A percentile compares a stretch with the other conserved stretches of the same genome.
Conservation (phyloP, 2,329 filamentous ascomycete genomes). For the Albophoma yamanashiensis region DNA sequence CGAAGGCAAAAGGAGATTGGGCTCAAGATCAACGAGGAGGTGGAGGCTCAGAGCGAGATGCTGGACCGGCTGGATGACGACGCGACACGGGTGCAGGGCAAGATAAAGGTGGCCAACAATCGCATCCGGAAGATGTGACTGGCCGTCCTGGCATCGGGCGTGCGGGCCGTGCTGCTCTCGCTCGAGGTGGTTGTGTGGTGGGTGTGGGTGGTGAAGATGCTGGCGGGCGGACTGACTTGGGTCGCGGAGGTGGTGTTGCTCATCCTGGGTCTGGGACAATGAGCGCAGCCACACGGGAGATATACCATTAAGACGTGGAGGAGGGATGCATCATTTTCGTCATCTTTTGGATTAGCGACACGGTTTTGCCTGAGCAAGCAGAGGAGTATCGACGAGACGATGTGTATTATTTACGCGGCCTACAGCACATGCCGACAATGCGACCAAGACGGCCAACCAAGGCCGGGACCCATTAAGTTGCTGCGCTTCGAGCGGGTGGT, state of each 20-base stretch:
- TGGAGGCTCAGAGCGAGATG: conserved; percentile 61
- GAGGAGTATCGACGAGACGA: not conserved
- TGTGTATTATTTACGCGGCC: not conserved
- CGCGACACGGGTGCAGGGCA: conserved; percentile 52
- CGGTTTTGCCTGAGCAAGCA: not conserved
- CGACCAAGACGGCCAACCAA: not conserved
- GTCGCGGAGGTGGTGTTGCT: conserved; percentile 14
- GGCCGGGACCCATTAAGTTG: too few relatives aligned
- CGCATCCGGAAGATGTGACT: conserved; percentile 55
- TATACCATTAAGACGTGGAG: not conserved
- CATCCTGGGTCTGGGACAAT: conserved; percentile 8
- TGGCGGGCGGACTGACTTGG: conserved; percentile 16
- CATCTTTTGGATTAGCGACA: not conserved
- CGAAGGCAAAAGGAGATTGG: conserved; percentile 69
- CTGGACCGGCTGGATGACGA: conserved; percentile 57
- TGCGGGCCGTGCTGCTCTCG: conserved; percentile 16
- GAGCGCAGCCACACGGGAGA: not conserved
- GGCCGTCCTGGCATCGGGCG: conserved; percentile 10
- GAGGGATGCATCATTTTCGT: not conserved
- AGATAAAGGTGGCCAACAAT: conserved; percentile 65
- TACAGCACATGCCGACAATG: not conserved
- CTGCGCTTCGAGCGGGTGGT: not conserved
- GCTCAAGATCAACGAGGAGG: conserved; percentile 62
- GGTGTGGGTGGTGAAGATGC: conserved; percentile 14
- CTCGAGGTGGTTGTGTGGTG: conserved; percentile 20